phyloP scores from a whole-genome alignment of 768 basidiomycete genomes.

The Daedalea quercina region DNA sequence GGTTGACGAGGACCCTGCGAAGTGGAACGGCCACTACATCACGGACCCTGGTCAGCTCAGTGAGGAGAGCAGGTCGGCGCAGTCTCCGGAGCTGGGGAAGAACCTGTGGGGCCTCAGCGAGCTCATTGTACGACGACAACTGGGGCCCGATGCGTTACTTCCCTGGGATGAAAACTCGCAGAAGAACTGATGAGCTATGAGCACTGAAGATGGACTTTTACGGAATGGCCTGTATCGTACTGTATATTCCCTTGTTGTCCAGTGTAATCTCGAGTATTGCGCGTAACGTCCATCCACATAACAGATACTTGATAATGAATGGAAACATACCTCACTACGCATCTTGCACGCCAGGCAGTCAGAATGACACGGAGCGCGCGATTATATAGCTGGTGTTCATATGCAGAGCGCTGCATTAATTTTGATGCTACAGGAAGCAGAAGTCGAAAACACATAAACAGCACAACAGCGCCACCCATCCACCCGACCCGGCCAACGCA shows the following conservation, averaged over 20 bases:
- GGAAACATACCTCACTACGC: not conserved
- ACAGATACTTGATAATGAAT: too few relatives aligned
- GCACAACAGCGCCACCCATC: not conserved
- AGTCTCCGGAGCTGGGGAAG: conserved; percentile 20
- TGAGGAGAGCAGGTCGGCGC: conserved; percentile 17
- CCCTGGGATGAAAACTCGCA: conserved; percentile 12
- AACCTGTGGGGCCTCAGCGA: conserved; percentile 27
- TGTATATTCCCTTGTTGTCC: too few relatives aligned
- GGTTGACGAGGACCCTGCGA: conserved; percentile 12
- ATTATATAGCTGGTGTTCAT: not conserved
- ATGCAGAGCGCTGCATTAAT: conserved; percentile 17
- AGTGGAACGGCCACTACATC: conserved; percentile 23
- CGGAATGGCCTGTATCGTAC: too few relatives aligned
- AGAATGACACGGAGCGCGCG: not conserved
- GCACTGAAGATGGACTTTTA: not conserved
- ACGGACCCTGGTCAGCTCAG: conserved; percentile 17
- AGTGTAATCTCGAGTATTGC: too few relatives aligned
- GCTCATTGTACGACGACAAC: conserved; percentile 19
- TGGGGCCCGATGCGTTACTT: conserved; percentile 18
- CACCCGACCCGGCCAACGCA: not conserved
- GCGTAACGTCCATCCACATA: too few relatives aligned
- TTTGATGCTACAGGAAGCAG: conserved; percentile 18
- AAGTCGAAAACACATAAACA: conserved; percentile 7
- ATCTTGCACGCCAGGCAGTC: not conserved
- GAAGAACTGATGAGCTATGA: not conserved